A percentile compares a stretch with the other conserved stretches of the same genome.
Evolutionary conservation across 352 stramenopile genomes (phyloP).

Genomic region (Globisporangium middletonii): DNA sequence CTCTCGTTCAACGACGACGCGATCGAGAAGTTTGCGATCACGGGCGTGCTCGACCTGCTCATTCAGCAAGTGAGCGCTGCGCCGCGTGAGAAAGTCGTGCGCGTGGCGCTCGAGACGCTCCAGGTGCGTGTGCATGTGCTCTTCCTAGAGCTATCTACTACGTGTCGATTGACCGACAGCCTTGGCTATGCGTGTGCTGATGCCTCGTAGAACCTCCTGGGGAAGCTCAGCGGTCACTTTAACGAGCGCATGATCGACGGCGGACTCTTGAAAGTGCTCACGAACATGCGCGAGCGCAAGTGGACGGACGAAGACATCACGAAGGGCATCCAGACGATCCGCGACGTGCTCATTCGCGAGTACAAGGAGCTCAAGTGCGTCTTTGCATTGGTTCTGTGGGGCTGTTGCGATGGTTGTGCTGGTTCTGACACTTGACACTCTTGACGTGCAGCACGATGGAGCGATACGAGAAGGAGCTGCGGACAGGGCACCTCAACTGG

Average conservation of each 20-base stretch:
- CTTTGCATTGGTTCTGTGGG: neutral
- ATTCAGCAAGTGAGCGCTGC: constrained; percentile 88
- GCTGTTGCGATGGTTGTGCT: neutral
- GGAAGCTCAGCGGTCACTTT: constrained; percentile 76
- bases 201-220: constrained; percentile 56
- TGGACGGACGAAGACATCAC: constrained; percentile 95
- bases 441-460: constrained; percentile 87
- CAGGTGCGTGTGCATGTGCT: constrained; percentile 29
- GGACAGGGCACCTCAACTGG: constrained; percentile 93
- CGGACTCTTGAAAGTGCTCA: constrained; percentile 93
- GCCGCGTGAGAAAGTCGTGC: constrained; percentile 96
- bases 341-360: constrained; percentile 77
- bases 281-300: constrained; percentile 91
- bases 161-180: neutral
- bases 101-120: constrained; percentile 92
- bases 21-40: constrained; percentile 69
- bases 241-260: constrained; percentile 96
- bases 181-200: neutral
- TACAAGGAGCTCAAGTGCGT: constrained; percentile 88
- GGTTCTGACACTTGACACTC: neutral
- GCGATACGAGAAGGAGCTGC: constrained; percentile 94
- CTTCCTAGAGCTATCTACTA: neutral
- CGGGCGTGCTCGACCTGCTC: constrained; percentile 58
- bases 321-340: constrained; percentile 71
- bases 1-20: constrained; percentile 89